Evolutionary conservation across 2,329 filamentous ascomycete genomes (phyloP), one percentile per base, ranked within the genome.

Genomic region (Cladosporium sp.): DNA sequence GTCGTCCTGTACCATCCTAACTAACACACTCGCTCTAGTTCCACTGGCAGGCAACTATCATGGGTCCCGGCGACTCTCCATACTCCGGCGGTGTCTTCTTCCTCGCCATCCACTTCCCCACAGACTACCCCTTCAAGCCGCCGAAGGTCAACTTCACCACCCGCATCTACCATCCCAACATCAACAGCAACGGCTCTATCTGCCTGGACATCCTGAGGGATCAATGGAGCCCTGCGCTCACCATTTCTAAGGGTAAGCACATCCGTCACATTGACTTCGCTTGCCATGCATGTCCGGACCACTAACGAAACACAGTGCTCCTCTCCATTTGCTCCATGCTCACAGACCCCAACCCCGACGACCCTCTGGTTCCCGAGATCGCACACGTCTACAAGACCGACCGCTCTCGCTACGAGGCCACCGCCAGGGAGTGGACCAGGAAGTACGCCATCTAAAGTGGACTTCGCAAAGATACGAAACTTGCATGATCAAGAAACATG

Each of bases 141-240:
- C 94, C 94, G 69, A 99, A 99, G 86, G 92, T 99, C 80, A 97
- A 97, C 88, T 99, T 99, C 85, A 97, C 92, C 70, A 99, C 94
- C 66, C 89, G 93, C 75, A 97, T 99, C 82, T 99, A 99, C 78
- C 94, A 99, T 82, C 94, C 94, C 72, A 99, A 99, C 82, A 99
- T 99, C 91, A 99, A 99, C 87, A 96, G 91, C 68, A 97, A 97
- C 78, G 94, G 94, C 78, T 97, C 92, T 79, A 99, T 99, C 79
- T 99, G 94, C 78, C 81, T 99, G 76, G 94, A 99, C 74, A 99
- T 99, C 74, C 83, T 99, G 73, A 88, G 94, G 82, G 94, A 99
- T 78, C 94, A 99, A 82, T 99, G 94, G 94, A 97, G 92, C 77
- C 94, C 94, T 42, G 94, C 94, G 66, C 83, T 99, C 78, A 99